A percentile compares a stretch with the other conserved stretches of the same genome.
Conservation (phyloP, 2,329 filamentous ascomycete genomes). For the Coleophoma eucalyptorum region DNA sequence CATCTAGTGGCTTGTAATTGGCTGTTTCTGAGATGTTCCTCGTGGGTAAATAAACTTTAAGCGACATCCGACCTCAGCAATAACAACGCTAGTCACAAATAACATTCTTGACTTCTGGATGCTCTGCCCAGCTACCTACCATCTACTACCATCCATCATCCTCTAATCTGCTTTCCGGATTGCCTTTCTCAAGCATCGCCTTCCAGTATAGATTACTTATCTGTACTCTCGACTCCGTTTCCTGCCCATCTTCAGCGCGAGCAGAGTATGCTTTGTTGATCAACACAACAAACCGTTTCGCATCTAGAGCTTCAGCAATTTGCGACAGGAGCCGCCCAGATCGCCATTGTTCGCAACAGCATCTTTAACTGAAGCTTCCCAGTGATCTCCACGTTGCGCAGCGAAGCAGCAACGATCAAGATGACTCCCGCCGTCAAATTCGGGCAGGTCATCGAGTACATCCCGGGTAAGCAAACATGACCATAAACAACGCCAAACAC, state of each 20-base stretch:
- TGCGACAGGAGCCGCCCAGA: too few relatives aligned
- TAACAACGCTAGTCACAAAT: too few relatives aligned
- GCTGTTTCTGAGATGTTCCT: too few relatives aligned
- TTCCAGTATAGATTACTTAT: conserved; percentile 8
- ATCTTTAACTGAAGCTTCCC: conserved; percentile 11
- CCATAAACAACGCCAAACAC: background rate
- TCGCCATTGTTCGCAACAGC: background rate
- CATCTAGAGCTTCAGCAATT: too few relatives aligned
- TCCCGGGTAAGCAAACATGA: conserved; percentile 65
- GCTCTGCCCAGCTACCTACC: background rate
- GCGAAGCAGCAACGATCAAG: conserved; percentile 21
- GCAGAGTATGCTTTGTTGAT: conserved; percentile 18
- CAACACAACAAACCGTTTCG: conserved; percentile 4
- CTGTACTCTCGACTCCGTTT: background rate
- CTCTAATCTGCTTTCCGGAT: background rate
- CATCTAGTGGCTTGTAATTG: too few relatives aligned
- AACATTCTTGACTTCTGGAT: too few relatives aligned
- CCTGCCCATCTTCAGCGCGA: background rate
- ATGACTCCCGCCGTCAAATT: conserved; percentile 49
- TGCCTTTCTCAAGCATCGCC: background rate
- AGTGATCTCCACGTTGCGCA: conserved; percentile 4
- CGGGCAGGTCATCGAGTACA: conserved; percentile 93
- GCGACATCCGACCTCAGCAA: too few relatives aligned
- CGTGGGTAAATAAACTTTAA: too few relatives aligned
- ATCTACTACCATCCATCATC: background rate